Evolutionary conservation across 179 eudicot genomes (phyloP), one percentile per base, ranked within the genome.

Genomic region (Monotropa hypopitys): DNA sequence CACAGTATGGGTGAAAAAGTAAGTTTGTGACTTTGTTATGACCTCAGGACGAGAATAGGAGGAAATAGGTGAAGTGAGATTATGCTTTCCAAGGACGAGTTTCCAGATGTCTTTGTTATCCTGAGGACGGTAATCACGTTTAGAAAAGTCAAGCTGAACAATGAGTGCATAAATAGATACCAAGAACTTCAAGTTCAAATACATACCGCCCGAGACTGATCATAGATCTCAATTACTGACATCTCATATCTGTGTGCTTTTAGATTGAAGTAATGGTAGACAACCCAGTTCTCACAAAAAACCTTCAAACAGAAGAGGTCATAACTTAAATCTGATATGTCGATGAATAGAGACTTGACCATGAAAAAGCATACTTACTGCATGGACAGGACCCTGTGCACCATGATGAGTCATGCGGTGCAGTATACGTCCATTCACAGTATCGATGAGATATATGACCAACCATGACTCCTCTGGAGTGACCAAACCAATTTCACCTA

Each of bases 211-310:
- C 99, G 93, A 73, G 98, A 94, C 83, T 89, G 95, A 83, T 96
- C 99, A 82, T 91, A 96, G 78, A 96, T 85, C 88, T 96, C 99
- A 89, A 90, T 94, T 81, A 96, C 99, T 78, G 99, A 89, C 97
- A 96, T 96, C 87, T 96, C 98, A 80, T 90, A 90, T 81, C 99
- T 87, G 81, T 96, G 98, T 73, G 99, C 97, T 85, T 90, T 88
- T 76, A 96, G 90, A 82, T 94, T 96, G 80, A 96, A 96, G 84
- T 94, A 94, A 89, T 96, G 99, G 87, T 96, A 96, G 84, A 94
- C 97, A 82, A 96, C 93, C 99, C 99, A 96, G 80, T 94, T 96
- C 89, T 96, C 99, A 80, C 99, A 92, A 78, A 96, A 89, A 75
- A 94, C 98, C 99, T 96, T 77, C 85, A 88, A 3, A 84, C 32